phyloP scores from a whole-genome alignment of 257 asterid genomes.

The Handroanthus guayacan region DNA sequence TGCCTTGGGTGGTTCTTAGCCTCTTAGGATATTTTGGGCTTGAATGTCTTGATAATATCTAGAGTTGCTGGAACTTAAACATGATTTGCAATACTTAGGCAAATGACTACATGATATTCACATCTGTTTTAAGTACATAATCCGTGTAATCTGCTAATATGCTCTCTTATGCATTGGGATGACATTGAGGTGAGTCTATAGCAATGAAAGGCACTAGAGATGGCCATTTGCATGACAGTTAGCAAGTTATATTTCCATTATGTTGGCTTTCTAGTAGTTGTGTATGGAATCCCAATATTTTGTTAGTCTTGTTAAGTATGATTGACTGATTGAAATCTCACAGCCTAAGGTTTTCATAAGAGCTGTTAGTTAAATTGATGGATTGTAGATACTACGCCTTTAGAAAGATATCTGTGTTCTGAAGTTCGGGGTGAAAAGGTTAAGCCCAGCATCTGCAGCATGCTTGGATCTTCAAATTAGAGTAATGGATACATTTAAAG shows the following conservation, averaged over 20 bases:
- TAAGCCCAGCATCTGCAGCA: conserved; percentile 5
- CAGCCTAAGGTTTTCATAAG: not conserved
- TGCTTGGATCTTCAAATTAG: conserved; percentile 10
- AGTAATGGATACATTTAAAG: not conserved
- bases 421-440: conserved; percentile 1
- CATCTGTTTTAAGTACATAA: not conserved
- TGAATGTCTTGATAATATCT: not conserved
- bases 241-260: conserved; percentile 16
- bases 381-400: conserved; percentile 15
- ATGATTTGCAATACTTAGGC: not conserved
- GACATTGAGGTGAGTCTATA: not conserved
- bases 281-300: not conserved
- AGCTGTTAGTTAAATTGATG: not conserved
- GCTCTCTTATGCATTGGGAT: not conserved
- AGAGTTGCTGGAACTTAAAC: conserved; percentile 5
- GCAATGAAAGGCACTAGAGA: conserved; percentile 5
- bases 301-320: not conserved
- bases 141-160: not conserved
- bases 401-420: conserved; percentile 1
- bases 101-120: conserved; percentile 13
- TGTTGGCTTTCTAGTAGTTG: conserved; percentile 1
- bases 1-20: not conserved
- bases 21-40: conserved; percentile 15
- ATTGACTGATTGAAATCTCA: not conserved
- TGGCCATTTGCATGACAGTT: not conserved